Evolutionary conservation across 768 basidiomycete genomes (phyloP).

Genomic region (Boletus eberwhitei): DNA sequence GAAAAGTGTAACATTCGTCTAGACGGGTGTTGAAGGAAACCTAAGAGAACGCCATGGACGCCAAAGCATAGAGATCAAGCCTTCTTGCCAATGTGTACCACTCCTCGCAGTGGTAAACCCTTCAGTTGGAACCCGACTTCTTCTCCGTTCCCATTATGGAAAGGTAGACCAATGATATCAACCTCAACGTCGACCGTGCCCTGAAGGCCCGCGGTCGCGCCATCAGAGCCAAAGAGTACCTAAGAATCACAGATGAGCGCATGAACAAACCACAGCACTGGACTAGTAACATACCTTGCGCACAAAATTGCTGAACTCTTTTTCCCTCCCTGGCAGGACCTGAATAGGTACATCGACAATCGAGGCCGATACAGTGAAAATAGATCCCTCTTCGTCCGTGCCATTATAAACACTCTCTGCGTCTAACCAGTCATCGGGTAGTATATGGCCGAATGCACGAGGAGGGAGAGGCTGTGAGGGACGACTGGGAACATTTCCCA

Average conservation of each 20-base stretch:
- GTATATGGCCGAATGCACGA: constrained; percentile 72
- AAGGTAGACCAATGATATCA: constrained; percentile 57
- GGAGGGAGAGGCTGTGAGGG: constrained; percentile 67
- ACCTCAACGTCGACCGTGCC: constrained; percentile 62
- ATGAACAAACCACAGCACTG: background rate
- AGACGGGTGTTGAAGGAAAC: background rate
- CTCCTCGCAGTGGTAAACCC: constrained; percentile 66
- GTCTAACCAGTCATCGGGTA: constrained; percentile 65
- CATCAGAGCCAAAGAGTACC: constrained; percentile 66
- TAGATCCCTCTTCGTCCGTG: constrained; percentile 48
- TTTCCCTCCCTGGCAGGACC: constrained; percentile 74
- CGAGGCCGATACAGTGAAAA: constrained; percentile 58
- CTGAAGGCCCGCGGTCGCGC: constrained; percentile 65
- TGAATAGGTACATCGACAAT: constrained; percentile 73
- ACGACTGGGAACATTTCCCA: constrained; percentile 39
- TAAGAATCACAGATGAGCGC: constrained; percentile 24
- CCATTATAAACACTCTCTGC: constrained; percentile 41
- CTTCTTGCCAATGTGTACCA: constrained; percentile 63
- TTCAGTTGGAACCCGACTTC: constrained; percentile 51
- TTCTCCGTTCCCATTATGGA: constrained; percentile 38
- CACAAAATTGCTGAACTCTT: constrained; percentile 72
- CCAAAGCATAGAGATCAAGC: background rate
- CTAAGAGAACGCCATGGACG: background rate
- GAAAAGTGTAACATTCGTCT: constrained; percentile 1
- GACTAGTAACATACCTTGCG: constrained; percentile 52